Percentiles rank a stretch among this genome's conserved stretches.
Evolutionary conservation across 306 rosid genomes (phyloP).

Genomic region (Amphicarpaea edgeworthii): DNA sequence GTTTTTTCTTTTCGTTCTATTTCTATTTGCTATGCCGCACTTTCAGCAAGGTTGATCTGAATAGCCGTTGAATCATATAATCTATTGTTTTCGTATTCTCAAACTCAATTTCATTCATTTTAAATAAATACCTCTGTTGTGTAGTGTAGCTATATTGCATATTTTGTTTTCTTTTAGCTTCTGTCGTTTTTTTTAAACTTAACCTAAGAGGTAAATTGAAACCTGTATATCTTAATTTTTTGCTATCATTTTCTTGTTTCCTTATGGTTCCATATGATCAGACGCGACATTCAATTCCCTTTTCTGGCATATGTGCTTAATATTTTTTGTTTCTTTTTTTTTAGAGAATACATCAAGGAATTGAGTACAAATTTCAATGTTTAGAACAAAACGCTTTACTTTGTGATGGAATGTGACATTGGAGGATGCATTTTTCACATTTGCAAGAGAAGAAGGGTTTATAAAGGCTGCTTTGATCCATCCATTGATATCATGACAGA

Average conservation of each 20-base stretch:
- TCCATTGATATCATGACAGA: conserved; percentile 45
- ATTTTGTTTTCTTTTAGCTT: not conserved
- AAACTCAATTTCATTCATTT: not conserved
- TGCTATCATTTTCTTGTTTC: conserved; percentile 6
- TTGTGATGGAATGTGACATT: conserved; percentile 52
- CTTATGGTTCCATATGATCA: not conserved
- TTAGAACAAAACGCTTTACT: conserved; percentile 34
- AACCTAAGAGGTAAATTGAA: not conserved
- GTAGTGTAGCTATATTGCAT: not conserved
- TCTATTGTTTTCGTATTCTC: not conserved
- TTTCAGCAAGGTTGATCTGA: not conserved
- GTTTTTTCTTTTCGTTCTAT: not conserved
- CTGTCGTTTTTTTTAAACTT: not conserved
- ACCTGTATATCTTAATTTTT: not conserved
- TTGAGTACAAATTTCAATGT: conserved; percentile 31
- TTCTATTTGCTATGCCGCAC: not conserved
- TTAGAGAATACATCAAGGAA: conserved; percentile 23
- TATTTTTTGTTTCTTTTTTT: not conserved
- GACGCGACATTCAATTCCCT: not conserved
- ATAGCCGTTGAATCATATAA: not conserved
- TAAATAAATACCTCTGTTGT: not conserved
- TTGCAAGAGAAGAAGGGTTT: conserved; percentile 65
- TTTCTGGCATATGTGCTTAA: conserved; percentile 9
- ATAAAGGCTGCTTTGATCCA: conserved; percentile 29
- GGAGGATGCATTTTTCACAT: conserved; percentile 39